phyloP scores from a whole-genome alignment of 768 basidiomycete genomes.

The Lentinula raphanica region DNA sequence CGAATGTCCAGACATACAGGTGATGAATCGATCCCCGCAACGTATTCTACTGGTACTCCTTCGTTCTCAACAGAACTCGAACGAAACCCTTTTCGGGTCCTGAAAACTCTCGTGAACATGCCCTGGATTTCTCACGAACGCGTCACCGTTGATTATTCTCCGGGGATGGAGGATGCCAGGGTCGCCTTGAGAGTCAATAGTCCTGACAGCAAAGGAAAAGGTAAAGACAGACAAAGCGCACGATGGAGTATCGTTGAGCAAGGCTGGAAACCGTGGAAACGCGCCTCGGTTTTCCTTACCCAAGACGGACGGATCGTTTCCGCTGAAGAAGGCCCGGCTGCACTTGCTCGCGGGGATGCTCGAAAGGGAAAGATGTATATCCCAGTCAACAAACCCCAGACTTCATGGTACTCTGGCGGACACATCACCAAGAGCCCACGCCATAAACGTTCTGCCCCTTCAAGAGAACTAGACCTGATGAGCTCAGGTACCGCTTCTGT shows the following conservation, averaged over 20 bases:
- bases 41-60: background rate
- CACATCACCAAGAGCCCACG: background rate
- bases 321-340: background rate
- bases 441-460: background rate
- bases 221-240: background rate
- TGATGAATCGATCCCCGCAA: background rate
- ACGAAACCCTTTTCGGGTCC: background rate
- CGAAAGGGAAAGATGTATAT: constrained; percentile 5
- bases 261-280: constrained; percentile 3
- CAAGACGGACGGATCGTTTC: background rate
- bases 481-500: background rate
- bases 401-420: constrained; percentile 2
- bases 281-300: constrained; percentile 1
- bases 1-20: constrained; percentile 2
- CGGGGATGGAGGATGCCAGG: background rate
- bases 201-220: background rate
- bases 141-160: constrained; percentile 2
- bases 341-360: constrained; percentile 2
- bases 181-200: background rate
- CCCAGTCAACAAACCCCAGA: background rate
- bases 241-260: constrained; percentile 4
- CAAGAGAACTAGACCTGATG: background rate
- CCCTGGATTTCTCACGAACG: constrained; percentile 3
- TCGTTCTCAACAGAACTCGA: constrained; percentile 4
- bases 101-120: background rate